phyloP scores from a whole-genome alignment of 305 asterid genomes.

The Rubia peregrina region DNA sequence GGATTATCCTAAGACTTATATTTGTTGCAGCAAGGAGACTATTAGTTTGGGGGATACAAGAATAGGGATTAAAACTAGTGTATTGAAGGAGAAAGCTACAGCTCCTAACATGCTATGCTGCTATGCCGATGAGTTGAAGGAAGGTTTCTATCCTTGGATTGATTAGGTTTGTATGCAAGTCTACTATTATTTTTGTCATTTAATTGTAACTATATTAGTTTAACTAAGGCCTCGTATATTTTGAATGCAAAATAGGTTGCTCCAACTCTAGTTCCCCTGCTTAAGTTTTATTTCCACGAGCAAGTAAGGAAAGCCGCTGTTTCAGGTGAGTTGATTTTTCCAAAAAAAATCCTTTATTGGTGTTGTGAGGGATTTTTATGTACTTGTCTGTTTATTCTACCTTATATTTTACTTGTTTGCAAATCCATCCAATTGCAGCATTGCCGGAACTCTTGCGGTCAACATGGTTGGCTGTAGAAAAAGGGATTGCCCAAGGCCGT shows the following conservation, averaged over 20 bases:
- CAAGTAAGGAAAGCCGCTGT: constrained; percentile 98
- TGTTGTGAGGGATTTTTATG: neutral
- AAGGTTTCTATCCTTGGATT: constrained; percentile 97
- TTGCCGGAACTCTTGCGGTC: constrained; percentile 96
- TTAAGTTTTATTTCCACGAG: constrained; percentile 95
- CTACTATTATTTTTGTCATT: constrained; percentile 7
- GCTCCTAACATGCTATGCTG: constrained; percentile 98
- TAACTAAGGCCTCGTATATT: constrained; percentile 5
- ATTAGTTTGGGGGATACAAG: constrained; percentile 93
- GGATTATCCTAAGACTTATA: constrained; percentile 16
- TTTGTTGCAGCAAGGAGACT: constrained; percentile 85
- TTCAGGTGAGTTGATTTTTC: constrained; percentile 43
- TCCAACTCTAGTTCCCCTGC: constrained; percentile 83
- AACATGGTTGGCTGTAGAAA: constrained; percentile 90
- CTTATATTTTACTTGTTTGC: neutral
- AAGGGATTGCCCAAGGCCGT: constrained; percentile 91
- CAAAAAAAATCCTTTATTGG: neutral
- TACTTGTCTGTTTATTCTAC: neutral
- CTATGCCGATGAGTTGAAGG: constrained; percentile 96
- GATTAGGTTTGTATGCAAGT: constrained; percentile 64
- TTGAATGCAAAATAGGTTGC: constrained; percentile 59
- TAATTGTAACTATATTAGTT: constrained; percentile 6
- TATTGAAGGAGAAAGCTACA: constrained; percentile 95
- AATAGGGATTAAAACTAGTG: constrained; percentile 93
- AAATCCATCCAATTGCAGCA: constrained; percentile 36